phyloP scores from a whole-genome alignment of 1,284 basidiomycete species.

The Coriolopsis trogii region DNA sequence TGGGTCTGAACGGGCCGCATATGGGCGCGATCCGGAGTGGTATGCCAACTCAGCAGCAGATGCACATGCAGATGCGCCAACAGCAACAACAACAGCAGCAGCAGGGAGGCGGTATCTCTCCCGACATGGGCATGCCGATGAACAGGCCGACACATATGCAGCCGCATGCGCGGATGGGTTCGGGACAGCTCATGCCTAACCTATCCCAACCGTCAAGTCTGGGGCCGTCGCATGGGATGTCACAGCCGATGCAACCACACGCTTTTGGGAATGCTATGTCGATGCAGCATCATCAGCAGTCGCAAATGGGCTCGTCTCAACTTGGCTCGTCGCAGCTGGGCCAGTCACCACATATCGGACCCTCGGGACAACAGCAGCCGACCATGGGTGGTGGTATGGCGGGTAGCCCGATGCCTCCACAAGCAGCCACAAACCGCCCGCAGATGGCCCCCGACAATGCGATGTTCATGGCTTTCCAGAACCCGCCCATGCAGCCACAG shows the following conservation, averaged over 20 bases:
- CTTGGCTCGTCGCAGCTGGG: conserved; percentile 23
- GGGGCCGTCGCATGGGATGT: conserved; percentile 44
- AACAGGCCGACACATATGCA: conserved; percentile 35
- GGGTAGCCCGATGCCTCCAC: conserved; percentile 36
- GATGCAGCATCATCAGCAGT: conserved; percentile 35
- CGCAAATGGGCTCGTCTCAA: conserved; percentile 25
- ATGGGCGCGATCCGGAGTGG: conserved; percentile 32
- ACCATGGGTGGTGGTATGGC: conserved; percentile 19
- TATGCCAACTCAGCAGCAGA: conserved; percentile 25
- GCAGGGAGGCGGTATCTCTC: conserved; percentile 40
- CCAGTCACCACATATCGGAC: conserved; percentile 27
- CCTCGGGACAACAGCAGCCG: conserved; percentile 24
- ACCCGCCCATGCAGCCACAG: conserved; percentile 43
- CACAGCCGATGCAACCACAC: conserved; percentile 38
- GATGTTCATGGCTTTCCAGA: conserved; percentile 48
- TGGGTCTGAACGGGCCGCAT: conserved; percentile 22
- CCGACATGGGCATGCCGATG: conserved; percentile 44
- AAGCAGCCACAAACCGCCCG: conserved; percentile 31
- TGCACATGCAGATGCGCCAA: conserved; percentile 28
- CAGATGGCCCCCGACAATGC: conserved; percentile 48
- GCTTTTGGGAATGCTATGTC: conserved; percentile 46
- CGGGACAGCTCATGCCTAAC: conserved; percentile 52
- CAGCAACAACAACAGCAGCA: conserved; percentile 23
- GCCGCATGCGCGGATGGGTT: conserved; percentile 43
- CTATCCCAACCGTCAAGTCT: conserved; percentile 48